Conservation (phyloP, 2,329 filamentous ascomycete genomes). For the Fonsecaea multimorphosa region DNA sequence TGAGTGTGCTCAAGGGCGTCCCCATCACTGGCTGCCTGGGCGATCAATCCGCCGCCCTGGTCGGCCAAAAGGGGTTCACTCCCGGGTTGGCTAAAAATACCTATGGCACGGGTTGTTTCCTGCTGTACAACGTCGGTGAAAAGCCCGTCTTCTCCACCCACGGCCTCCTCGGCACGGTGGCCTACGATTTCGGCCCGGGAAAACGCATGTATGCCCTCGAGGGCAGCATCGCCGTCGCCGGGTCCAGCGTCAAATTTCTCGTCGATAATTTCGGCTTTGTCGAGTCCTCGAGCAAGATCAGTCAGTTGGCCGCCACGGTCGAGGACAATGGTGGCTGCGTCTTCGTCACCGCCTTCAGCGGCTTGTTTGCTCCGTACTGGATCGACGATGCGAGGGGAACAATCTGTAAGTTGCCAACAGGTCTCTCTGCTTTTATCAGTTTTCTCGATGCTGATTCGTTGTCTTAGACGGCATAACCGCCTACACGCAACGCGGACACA, state of each 20-base stretch:
- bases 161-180: constrained; percentile 81
- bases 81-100: constrained; percentile 88
- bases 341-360: constrained; percentile 88
- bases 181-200: constrained; percentile 76
- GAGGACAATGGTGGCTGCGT: constrained; percentile 81
- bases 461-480: constrained; percentile 73
- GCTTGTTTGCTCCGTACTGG: constrained; percentile 92
- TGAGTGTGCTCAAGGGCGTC: constrained; percentile 70
- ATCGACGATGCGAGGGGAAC: constrained; percentile 91
- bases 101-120: constrained; percentile 86
- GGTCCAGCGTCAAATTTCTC: constrained; percentile 78
- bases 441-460: no score
- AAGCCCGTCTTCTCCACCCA: constrained; percentile 84
- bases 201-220: constrained; percentile 81
- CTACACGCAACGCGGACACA: constrained; percentile 84
- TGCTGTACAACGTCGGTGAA: constrained; percentile 85
- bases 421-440: neutral
- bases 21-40: constrained; percentile 81
- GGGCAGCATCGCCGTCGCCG: constrained; percentile 81
- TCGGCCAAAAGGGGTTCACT: constrained; percentile 82
- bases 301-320: constrained; percentile 67
- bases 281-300: constrained; percentile 66
- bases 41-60: constrained; percentile 85
- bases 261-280: constrained; percentile 70
- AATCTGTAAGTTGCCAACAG: constrained; percentile 62